These are phyloP conservation scores for Starmerella stigmatis DNA, from an alignment of 805 yeast genomes.

Conservation along the genomic window DNA sequence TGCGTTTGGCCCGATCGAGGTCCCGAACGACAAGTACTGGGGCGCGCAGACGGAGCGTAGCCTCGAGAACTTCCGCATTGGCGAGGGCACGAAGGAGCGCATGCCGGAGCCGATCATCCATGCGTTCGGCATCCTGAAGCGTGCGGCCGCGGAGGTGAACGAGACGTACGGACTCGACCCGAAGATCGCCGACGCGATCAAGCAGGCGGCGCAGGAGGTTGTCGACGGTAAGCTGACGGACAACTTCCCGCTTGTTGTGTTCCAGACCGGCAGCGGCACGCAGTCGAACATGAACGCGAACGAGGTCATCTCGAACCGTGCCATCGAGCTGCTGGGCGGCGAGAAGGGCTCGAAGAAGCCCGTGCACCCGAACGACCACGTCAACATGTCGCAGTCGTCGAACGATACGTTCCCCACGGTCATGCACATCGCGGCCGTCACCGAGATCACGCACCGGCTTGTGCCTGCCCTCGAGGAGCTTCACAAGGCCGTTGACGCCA, in stretches of 20 bases:
- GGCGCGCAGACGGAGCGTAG: conserved; percentile 96
- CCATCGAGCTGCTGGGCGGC: conserved; percentile 93
- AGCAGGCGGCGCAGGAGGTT: conserved; percentile 92
- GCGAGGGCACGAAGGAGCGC: conserved; percentile 69
- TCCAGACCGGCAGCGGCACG: conserved; percentile 98
- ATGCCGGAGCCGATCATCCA: conserved; percentile 85
- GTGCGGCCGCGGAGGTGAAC: conserved; percentile 89
- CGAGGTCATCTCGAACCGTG: conserved; percentile 96
- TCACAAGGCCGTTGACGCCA: conserved; percentile 65
- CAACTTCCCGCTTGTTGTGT: conserved; percentile 95
- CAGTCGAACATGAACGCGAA: conserved; percentile 99
- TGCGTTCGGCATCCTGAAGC: conserved; percentile 89
- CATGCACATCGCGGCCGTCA: conserved; percentile 98
- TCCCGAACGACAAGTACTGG: conserved; percentile 79
- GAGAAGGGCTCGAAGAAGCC: conserved; percentile 82
- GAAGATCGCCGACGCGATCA: conserved; percentile 70
- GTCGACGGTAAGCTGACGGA: conserved; percentile 81
- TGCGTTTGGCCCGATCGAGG: conserved; percentile 95
- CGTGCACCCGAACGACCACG: conserved; percentile 97
- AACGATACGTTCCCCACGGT: conserved; percentile 99
- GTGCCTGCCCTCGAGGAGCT: conserved; percentile 71
- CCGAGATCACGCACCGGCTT: conserved; percentile 65
- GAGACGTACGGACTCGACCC: conserved; percentile 78
- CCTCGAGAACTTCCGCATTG: conserved; percentile 85
- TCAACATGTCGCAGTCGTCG: conserved; percentile 96